Conservation (phyloP, 2,329 filamentous ascomycete genomes). For the Trichophyton equinum region DNA sequence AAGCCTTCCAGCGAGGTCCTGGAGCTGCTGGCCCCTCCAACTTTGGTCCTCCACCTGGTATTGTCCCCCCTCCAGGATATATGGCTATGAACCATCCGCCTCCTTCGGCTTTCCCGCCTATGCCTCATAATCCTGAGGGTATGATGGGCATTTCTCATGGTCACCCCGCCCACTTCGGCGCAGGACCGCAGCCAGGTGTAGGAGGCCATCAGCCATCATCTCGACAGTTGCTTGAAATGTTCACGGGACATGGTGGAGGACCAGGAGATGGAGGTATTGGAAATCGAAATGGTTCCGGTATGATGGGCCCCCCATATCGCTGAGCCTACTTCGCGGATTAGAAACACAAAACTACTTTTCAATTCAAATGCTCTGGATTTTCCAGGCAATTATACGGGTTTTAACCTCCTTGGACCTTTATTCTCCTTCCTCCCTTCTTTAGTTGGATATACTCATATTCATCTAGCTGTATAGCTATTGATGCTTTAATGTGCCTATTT, state of each 20-base stretch:
- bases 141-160: conserved; percentile 27
- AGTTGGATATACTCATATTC: conserved; percentile 5
- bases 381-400: background rate
- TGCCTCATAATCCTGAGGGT: conserved; percentile 28
- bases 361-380: background rate
- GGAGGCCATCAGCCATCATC: conserved; percentile 27
- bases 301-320: conserved; percentile 16
- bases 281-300: conserved; percentile 9
- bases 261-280: conserved; percentile 9
- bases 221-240: conserved; percentile 33
- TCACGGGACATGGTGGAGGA: conserved; percentile 27
- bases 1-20: conserved; percentile 24
- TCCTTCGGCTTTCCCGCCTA: conserved; percentile 26
- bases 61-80: conserved; percentile 36
- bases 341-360: background rate
- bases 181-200: conserved; percentile 26
- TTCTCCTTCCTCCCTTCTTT: background rate
- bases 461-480: conserved; percentile 4
- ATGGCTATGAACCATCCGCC: conserved; percentile 28
- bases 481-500: background rate
- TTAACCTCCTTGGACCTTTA: background rate
- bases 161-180: conserved; percentile 25
- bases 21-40: conserved; percentile 19
- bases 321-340: conserved; percentile 4
- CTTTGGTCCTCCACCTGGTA: conserved; percentile 30